Evolutionary conservation across 1,284 basidiomycete genomes (phyloP).

Genomic region (Ganoderma leucocontextum): DNA sequence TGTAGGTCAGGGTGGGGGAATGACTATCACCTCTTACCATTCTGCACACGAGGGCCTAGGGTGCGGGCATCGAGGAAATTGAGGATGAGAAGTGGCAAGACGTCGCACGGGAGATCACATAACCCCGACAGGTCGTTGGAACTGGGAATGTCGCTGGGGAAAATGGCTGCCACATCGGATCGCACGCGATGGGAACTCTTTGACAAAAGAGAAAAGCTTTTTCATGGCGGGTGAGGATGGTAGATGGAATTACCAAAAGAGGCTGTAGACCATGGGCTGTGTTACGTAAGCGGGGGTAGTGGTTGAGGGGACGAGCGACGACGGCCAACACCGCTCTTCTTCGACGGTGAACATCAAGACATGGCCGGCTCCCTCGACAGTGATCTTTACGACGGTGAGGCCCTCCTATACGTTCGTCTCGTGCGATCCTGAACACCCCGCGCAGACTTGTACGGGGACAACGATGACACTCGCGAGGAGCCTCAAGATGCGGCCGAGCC

Average conservation of each 20-base stretch:
- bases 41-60: no score
- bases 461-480: slow-evolving; percentile 33
- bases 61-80: no score
- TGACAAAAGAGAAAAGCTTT: no score
- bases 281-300: background rate
- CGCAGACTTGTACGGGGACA: slow-evolving; percentile 38
- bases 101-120: no score
- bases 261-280: background rate
- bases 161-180: no score
- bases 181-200: no score
- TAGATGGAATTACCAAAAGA: background rate
- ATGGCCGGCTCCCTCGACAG: slow-evolving; percentile 37
- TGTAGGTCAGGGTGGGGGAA: no score
- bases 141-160: no score
- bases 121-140: no score
- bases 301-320: background rate
- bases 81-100: no score
- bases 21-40: no score
- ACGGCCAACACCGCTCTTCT: background rate
- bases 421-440: background rate
- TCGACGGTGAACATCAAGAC: slow-evolving; percentile 19
- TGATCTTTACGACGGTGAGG: slow-evolving; percentile 39
- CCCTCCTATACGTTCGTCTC: background rate
- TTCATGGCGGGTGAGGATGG: no score
- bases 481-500: slow-evolving; percentile 24